Conservation (phyloP, 2,329 filamentous ascomycete genomes). For the Neopestalotiopsis rosae region DNA sequence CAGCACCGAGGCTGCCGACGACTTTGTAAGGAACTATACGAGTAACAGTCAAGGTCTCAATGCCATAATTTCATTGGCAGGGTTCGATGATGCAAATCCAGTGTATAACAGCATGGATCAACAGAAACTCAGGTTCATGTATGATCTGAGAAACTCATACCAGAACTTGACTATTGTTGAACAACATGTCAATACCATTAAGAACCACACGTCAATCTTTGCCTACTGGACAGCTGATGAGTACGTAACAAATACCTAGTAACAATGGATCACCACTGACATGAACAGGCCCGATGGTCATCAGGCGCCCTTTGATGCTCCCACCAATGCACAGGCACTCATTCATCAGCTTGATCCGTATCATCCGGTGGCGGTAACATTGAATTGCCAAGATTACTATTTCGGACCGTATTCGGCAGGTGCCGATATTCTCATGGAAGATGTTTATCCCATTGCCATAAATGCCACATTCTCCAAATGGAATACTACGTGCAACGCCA, state of each 20-base stretch:
- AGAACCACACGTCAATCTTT: constrained; percentile 45
- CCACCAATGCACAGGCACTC: constrained; percentile 45
- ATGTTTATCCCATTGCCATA: constrained; percentile 64
- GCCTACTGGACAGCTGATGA: constrained; percentile 54
- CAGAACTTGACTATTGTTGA: constrained; percentile 47
- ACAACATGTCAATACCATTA: constrained; percentile 45
- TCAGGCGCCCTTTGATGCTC: constrained; percentile 57
- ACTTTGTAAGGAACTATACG: constrained; percentile 39
- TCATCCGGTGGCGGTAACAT: constrained; percentile 62
- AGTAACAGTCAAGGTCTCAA: constrained; percentile 48
- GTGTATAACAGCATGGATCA: constrained; percentile 44
- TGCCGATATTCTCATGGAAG: constrained; percentile 64
- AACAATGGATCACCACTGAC: background rate
- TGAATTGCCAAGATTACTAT: constrained; percentile 69
- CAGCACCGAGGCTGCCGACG: constrained; percentile 36
- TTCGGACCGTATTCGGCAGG: constrained; percentile 59
- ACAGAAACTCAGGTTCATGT: constrained; percentile 48
- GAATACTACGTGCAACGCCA: constrained; percentile 61
- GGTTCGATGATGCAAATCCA: constrained; percentile 36
- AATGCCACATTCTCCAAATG: constrained; percentile 61
- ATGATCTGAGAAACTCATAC: constrained; percentile 49
- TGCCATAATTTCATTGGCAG: constrained; percentile 49
- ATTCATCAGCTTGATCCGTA: constrained; percentile 62
- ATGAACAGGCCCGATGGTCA: constrained; percentile 41
- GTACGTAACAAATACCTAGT: constrained; percentile 45